phyloP scores from a whole-genome alignment of 345 rosid species.

The Hypericum androsaemum region DNA sequence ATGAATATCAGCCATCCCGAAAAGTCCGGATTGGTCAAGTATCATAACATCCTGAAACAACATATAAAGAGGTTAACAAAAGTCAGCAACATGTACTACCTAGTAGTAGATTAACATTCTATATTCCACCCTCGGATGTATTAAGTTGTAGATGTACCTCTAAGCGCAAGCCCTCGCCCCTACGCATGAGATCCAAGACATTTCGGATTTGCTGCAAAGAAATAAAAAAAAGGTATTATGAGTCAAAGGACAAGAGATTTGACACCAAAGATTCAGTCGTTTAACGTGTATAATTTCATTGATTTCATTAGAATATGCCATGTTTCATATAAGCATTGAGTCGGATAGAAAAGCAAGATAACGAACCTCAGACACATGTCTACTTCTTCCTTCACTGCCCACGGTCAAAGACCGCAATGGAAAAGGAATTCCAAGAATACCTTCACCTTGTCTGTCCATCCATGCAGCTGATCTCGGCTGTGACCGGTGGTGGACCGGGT shows the following conservation, averaged over 20 bases:
- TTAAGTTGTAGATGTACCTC: constrained; percentile 39
- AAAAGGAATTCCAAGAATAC: constrained; percentile 39
- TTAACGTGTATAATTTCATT: no score
- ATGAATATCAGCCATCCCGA: constrained; percentile 54
- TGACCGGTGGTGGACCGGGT: constrained; percentile 34
- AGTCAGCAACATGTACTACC: background rate
- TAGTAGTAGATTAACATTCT: background rate
- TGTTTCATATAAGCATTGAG: no score
- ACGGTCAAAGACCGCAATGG: constrained; percentile 47
- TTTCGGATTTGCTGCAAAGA: constrained; percentile 45
- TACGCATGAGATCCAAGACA: constrained; percentile 76
- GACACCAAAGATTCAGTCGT: no score
- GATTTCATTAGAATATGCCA: no score
- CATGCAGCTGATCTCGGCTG: constrained; percentile 46
- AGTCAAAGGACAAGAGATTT: background rate
- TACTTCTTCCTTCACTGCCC: constrained; percentile 61
- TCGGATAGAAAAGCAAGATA: constrained; percentile 5
- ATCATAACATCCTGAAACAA: constrained; percentile 65
- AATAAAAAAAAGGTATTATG: constrained; percentile 16
- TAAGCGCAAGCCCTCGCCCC: constrained; percentile 64
- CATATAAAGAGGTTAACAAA: constrained; percentile 12
- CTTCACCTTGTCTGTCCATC: constrained; percentile 56
- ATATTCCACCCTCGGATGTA: background rate
- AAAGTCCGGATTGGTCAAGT: constrained; percentile 54
- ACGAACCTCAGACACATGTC: constrained; percentile 72